These are phyloP conservation scores for Luzula sylvatica DNA, from an alignment of 176 grass and related monocot species.

Conservation along the genomic window DNA sequence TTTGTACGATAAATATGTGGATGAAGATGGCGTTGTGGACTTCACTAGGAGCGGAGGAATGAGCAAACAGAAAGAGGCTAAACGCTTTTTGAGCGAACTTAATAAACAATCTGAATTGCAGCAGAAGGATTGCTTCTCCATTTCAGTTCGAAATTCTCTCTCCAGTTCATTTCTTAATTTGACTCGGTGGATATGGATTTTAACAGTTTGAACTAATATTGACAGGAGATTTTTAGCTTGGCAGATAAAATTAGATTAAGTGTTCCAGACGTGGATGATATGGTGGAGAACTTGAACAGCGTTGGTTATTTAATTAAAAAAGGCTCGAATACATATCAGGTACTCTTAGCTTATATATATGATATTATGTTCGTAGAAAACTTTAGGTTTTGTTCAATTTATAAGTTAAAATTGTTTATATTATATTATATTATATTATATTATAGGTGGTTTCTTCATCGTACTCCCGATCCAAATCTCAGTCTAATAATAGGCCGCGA, in stretches of 20 bases:
- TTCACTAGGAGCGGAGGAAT: slow-evolving; percentile 72
- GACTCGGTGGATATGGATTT: neutral
- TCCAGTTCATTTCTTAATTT: neutral
- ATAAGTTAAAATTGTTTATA: neutral
- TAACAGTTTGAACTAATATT: neutral
- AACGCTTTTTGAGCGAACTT: slow-evolving; percentile 39
- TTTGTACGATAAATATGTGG: slow-evolving; percentile 78
- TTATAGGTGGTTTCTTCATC: slow-evolving; percentile 41
- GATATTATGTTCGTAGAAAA: neutral
- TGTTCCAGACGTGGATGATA: slow-evolving; percentile 44
- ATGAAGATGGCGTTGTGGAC: slow-evolving; percentile 61
- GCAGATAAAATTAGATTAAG: slow-evolving; percentile 55
- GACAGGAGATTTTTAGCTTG: slow-evolving; percentile 54
- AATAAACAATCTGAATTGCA: slow-evolving; percentile 59
- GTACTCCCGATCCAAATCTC: slow-evolving; percentile 37
- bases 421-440: slow-evolving; percentile 9
- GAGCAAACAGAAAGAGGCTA: slow-evolving; percentile 58
- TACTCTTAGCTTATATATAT: slow-evolving; percentile 14
- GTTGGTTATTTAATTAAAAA: slow-evolving; percentile 37
- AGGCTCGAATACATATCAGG: slow-evolving; percentile 60
- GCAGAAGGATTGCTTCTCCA: slow-evolving; percentile 62
- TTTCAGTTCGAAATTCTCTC: slow-evolving; percentile 35
- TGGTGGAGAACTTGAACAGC: slow-evolving; percentile 55
- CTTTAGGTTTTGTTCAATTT: neutral
- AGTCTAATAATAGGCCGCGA: slow-evolving; percentile 41